A percentile compares a stretch with the other conserved stretches of the same genome.
Conservation (phyloP, 192 early-diverging fungal species). For the Podila clonocystis region DNA sequence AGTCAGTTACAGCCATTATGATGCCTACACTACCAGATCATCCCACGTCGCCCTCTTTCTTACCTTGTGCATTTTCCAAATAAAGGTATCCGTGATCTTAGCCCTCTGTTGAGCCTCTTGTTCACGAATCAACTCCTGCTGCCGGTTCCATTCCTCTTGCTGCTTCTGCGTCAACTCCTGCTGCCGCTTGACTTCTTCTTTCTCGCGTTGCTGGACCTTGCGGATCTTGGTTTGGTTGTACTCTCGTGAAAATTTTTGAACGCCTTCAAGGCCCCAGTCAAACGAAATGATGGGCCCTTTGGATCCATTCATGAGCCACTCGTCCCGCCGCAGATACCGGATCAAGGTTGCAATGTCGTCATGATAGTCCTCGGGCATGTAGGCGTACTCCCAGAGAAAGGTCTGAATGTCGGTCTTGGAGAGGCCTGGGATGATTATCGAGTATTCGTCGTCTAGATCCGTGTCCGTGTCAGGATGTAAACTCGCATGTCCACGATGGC, state of each 20-base stretch:
- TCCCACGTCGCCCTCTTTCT: too few species aligned
- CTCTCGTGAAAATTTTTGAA: conserved; percentile 39
- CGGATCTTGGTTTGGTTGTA: conserved; percentile 44
- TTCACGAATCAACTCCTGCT: conserved; percentile 32
- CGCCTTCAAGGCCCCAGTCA: conserved; percentile 44
- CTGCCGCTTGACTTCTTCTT: conserved; percentile 29
- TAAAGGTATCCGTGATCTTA: conserved; percentile 27
- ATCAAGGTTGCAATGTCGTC: conserved; percentile 49
- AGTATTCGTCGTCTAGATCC: conserved; percentile 43
- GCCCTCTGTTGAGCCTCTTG: conserved; percentile 10
- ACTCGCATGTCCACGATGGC: conserved; percentile 8
- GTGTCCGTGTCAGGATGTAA: conserved; percentile 18
- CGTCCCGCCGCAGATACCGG: conserved; percentile 39
- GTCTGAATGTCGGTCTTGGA: conserved; percentile 47
- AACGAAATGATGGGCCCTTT: conserved; percentile 33
- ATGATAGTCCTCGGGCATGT: conserved; percentile 37
- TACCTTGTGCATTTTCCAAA: conserved; percentile 47
- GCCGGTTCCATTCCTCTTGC: conserved; percentile 40
- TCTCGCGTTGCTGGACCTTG: conserved; percentile 24
- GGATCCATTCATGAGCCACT: conserved; percentile 45
- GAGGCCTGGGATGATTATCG: conserved; percentile 29
- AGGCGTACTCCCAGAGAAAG: conserved; percentile 48
- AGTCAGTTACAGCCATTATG: background rate
- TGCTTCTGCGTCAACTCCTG: conserved; percentile 14
- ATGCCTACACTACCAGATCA: background rate